Evolutionary conservation across 2,329 filamentous ascomycete genomes (phyloP).

Genomic region (Hansfordia pulvinata): DNA sequence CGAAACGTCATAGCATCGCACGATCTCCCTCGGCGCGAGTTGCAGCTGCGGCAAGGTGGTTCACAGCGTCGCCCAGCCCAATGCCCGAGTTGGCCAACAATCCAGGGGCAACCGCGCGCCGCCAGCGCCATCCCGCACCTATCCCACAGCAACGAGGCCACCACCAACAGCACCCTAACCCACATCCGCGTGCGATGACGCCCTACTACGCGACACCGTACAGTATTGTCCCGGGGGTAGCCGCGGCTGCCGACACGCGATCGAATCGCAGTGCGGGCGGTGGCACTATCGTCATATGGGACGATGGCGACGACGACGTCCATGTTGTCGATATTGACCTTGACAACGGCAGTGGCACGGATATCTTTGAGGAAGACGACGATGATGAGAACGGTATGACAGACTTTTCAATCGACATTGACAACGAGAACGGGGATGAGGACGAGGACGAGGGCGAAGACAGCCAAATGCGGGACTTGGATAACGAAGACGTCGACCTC

Average conservation of each 20-base stretch:
- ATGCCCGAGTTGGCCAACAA: constrained; percentile 19
- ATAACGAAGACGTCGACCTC: constrained; percentile 13
- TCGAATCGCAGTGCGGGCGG: too few species aligned
- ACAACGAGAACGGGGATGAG: constrained; percentile 14
- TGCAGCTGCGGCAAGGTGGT: constrained; percentile 41
- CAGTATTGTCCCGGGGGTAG: constrained; percentile 42
- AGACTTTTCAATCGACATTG: too few species aligned
- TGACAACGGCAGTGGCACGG: constrained; percentile 13
- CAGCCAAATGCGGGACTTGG: constrained; percentile 15
- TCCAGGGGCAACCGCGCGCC: too few species aligned
- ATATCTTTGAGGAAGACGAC: constrained; percentile 22
- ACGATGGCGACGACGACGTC: constrained; percentile 13
- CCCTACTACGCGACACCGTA: constrained; percentile 64
- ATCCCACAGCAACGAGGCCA: too few species aligned
- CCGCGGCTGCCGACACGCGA: too few species aligned
- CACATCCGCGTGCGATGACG: constrained; percentile 32
- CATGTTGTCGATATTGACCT: too few species aligned
- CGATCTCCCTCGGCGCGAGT: constrained; percentile 15
- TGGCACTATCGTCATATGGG: constrained; percentile 15
- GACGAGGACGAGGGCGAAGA: constrained; percentile 10
- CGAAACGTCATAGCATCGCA: too few species aligned
- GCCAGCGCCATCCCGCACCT: too few species aligned
- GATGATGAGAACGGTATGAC: constrained; percentile 19
- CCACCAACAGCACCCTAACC: too few species aligned
- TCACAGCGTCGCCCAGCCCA: constrained; percentile 29